Base-by-base conservation (phyloP, 768 basidiomycete genomes). In the Cystofilobasidium capitatum region DNA sequence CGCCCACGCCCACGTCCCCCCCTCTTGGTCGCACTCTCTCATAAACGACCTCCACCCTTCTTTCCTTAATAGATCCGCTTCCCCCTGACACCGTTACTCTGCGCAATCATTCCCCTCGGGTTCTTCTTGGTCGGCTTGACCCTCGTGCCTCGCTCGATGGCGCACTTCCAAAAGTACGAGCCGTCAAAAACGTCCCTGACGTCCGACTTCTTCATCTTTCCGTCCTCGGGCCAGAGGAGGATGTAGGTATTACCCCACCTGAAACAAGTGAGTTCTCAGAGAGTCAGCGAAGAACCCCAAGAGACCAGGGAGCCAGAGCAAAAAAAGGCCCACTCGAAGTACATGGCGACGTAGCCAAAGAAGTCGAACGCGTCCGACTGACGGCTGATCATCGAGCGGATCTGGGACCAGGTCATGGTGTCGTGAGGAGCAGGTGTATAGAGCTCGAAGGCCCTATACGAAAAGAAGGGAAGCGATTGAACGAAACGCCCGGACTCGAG, bases 151-250 rank as follows among this genome's bases (percentile, higher is more conserved):
- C 51, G 51, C 51, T 29, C 29, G 51, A 55, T 55, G 12, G 51
- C 51, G 29, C 51, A 55, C 51, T 6, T 2, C 51, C 51, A 55
- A 16, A 55, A 55, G 31, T 55, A 55, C 12, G 51, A 55, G 4
- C 51, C 81, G 40, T 82, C 80, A 31, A 80, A 76, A 17, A 81
- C 71, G 1, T 76, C 77, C 1, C 79, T 74, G 22, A 81, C 75
- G 65, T 81, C 79, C 42, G 81, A 80, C 71, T 80, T 79, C 54
- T 73, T 74, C 54, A 82, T 72, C 57, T 75, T 66, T 10, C 80
- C 80, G 33, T 81, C 75, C 51, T 71, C 72, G 0, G 80, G 81
- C 72, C 76, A 77, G n/a, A 81, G 71, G 24, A 81, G 65, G 49
- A 81, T 62, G 65, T 78, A 80, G 37, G 78, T 77, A 17, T 78